Conservation (phyloP, 345 rosid genomes). For the Gossypium rotundifolium region DNA sequence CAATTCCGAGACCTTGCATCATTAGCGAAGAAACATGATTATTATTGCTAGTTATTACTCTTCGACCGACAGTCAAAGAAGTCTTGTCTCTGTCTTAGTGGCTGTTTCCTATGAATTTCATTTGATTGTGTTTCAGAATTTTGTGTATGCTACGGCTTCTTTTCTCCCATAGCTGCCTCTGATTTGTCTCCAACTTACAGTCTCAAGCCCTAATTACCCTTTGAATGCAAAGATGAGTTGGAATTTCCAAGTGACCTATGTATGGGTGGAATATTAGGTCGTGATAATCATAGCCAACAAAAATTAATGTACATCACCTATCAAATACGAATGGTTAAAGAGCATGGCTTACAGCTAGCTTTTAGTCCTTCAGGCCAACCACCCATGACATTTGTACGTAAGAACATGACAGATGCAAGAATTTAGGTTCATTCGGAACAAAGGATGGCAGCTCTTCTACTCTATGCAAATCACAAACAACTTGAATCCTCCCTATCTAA, state of each 20-base stretch:
- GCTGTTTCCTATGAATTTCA: not conserved
- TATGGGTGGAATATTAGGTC: too few relatives aligned
- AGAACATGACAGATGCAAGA: not conserved
- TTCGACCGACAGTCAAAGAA: not conserved
- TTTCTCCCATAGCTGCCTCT: not conserved
- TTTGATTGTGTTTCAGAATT: not conserved
- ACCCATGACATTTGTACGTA: not conserved
- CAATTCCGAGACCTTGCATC: not conserved
- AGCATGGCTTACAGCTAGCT: too few relatives aligned
- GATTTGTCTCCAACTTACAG: too few relatives aligned
- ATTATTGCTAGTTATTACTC: not conserved
- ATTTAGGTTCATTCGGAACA: not conserved
- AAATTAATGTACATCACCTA: too few relatives aligned
- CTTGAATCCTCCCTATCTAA: slow-evolving; percentile 10
- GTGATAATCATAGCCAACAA: too few relatives aligned
- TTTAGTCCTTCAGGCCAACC: not conserved
- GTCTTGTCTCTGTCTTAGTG: not conserved
- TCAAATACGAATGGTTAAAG: too few relatives aligned
- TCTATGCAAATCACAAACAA: slow-evolving; percentile 17
- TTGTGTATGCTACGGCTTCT: not conserved
- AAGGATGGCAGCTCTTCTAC: slow-evolving; percentile 1
- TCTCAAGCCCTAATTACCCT: too few relatives aligned
- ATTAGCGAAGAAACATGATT: not conserved
- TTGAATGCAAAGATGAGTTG: too few relatives aligned
- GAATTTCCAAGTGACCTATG: too few relatives aligned